Evolutionary conservation across 345 rosid species (phyloP).

Genomic region (Brassica juncea): DNA sequence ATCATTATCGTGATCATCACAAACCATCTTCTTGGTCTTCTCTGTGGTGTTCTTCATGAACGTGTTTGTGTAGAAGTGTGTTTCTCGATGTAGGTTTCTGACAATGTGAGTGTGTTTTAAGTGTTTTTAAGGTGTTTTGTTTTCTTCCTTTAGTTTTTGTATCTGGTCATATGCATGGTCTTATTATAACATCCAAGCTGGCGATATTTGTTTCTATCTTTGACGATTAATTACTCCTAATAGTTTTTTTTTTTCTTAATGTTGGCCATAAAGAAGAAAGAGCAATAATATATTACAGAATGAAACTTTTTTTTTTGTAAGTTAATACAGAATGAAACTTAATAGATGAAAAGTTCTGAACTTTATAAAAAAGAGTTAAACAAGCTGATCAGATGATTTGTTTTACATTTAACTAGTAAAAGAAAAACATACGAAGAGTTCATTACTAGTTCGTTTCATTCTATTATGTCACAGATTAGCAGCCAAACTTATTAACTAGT

Average conservation of each 20-base stretch:
- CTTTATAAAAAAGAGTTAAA: too few species aligned
- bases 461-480: background rate
- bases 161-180: conserved; percentile 16
- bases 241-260: too few species aligned
- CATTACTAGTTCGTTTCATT: background rate
- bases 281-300: too few species aligned
- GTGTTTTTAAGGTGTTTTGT: conserved; percentile 24
- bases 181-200: conserved; percentile 21
- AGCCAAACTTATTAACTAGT: background rate
- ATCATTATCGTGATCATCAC: conserved; percentile 4
- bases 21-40: conserved; percentile 4
- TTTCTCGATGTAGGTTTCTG: conserved; percentile 39
- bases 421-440: too few species aligned
- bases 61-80: conserved; percentile 5
- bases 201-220: conserved; percentile 20
- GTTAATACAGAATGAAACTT: too few species aligned
- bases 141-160: conserved; percentile 16
- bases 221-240: background rate
- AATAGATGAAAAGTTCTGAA: too few species aligned
- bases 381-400: background rate
- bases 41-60: conserved; percentile 13
- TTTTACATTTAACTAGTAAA: too few species aligned
- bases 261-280: too few species aligned
- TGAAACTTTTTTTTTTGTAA: too few species aligned
- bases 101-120: conserved; percentile 9